phyloP scores from a whole-genome alignment of 1,139 yeast species.

The Hyphopichia wangnamkhiaoensis region DNA sequence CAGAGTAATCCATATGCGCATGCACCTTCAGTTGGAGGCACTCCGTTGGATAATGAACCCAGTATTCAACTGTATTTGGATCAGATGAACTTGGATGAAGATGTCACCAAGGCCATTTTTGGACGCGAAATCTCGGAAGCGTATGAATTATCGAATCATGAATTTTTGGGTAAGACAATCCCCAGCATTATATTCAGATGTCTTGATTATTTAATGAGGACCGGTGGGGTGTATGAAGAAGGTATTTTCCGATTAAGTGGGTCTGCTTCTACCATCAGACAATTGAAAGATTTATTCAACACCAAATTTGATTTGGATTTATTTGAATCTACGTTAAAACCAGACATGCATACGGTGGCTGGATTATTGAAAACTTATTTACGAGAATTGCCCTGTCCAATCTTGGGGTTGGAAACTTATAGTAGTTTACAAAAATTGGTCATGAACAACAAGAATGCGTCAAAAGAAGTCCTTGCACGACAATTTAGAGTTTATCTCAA shows the following conservation, averaged over 20 bases:
- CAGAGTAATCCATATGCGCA: slow-evolving; percentile 1
- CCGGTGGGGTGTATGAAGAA: slow-evolving; percentile 80
- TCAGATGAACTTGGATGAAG: slow-evolving; percentile 41
- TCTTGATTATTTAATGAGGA: slow-evolving; percentile 62
- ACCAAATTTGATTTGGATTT: slow-evolving; percentile 69
- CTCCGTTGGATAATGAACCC: slow-evolving; percentile 11
- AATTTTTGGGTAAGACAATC: slow-evolving; percentile 46
- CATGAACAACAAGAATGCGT: slow-evolving; percentile 14
- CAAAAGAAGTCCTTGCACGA: slow-evolving; percentile 28
- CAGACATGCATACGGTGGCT: slow-evolving; percentile 76
- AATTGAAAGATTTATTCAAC: slow-evolving; percentile 70
- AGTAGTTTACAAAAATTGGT: slow-evolving; percentile 32
- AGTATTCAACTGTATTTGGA: slow-evolving; percentile 40
- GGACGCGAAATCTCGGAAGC: slow-evolving; percentile 66
- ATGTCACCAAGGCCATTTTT: slow-evolving; percentile 49
- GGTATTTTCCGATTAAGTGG: slow-evolving; percentile 93
- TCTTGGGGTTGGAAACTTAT: slow-evolving; percentile 56
- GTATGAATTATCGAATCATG: slow-evolving; percentile 48
- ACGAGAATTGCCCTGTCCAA: slow-evolving; percentile 66
- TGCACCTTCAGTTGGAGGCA: slow-evolving; percentile 2
- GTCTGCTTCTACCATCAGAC: slow-evolving; percentile 75
- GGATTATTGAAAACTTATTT: slow-evolving; percentile 75
- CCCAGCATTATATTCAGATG: slow-evolving; percentile 84
- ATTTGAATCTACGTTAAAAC: slow-evolving; percentile 37
- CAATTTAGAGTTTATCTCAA: slow-evolving; percentile 33